Evolutionary conservation across 2,329 filamentous ascomycete species (phyloP).

Genomic region (Fusarium bactridioides): DNA sequence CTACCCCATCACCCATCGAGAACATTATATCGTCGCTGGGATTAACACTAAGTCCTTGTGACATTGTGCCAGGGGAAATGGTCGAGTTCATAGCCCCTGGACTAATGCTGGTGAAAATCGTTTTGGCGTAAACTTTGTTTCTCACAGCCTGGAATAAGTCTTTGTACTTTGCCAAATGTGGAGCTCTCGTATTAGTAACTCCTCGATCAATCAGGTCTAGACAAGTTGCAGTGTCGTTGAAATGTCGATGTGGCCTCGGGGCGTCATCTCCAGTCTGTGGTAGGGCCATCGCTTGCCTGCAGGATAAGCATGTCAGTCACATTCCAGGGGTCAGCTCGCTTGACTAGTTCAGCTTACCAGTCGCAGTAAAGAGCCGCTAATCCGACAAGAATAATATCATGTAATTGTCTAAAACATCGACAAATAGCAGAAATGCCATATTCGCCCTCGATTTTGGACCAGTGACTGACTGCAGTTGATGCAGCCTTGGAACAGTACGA

Average conservation of each 20-base stretch:
- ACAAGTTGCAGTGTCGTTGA: not conserved
- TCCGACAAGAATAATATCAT: not conserved
- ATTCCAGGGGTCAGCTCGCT: too few relatives aligned
- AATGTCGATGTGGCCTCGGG: not conserved
- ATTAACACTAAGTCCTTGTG: not conserved
- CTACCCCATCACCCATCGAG: not conserved
- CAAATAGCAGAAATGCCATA: not conserved
- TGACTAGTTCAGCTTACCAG: not conserved
- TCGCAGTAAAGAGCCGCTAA: not conserved
- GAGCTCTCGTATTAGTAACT: not conserved
- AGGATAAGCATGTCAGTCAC: not conserved
- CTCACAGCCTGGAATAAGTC: not conserved
- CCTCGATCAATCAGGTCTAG: not conserved
- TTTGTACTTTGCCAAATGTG: not conserved
- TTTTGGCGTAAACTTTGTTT: not conserved
- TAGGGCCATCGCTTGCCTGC: not conserved
- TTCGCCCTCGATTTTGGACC: not conserved
- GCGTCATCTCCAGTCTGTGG: fast-evolving
- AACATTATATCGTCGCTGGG: not conserved
- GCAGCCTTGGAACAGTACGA: not conserved
- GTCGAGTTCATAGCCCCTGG: not conserved
- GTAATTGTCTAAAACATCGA: not conserved
- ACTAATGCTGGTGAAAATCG: not conserved
- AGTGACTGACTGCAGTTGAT: not conserved
- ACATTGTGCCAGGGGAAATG: not conserved